Base-by-base conservation (phyloP, 164 flowering plant genomes). In the Magnolia sinica region DNA sequence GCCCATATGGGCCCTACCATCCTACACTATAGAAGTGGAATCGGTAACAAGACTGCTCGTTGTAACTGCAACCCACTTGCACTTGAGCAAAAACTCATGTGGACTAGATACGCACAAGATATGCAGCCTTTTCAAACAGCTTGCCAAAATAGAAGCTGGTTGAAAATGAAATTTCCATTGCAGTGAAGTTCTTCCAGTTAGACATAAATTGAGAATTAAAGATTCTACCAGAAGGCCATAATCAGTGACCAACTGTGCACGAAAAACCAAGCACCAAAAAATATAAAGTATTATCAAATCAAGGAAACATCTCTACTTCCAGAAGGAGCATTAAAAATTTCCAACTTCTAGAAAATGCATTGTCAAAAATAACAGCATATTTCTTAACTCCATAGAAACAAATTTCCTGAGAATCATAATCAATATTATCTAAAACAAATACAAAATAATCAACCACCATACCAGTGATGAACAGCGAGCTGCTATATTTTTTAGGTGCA, bases 401-500 rank as follows among this genome's bases (percentile, higher is more conserved):
- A 29, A 29, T 27, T 16, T 11, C 29, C 2, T 37, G 50, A 31
- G 71, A 16, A 68, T 68, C 31, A 31, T 19, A 68, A 16, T 31
- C n/a, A 68, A 24, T 24, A 29, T 37, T 10, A 4, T 20, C 51
- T 27, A 19, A 23, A 55, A 31, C 6, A 61, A 64, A 49, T 31
- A 73, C 8, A 71, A 58, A 31, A 50, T 31, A 63, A 16, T n/a
- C 24, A 65, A 66, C 58, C 8, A 31, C 1, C 86, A 75, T 91
- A 96, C 99, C 94, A 91, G 78, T 74, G 99, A 89, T 64, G 99
- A 89, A 81, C 88, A 88, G 75, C 74, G 82, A 4, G 83, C 79
- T 73, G 89, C 89, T 72, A 96, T 66, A 77, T 79, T 82, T 63
- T 89, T 88, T 45, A 96, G 90, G 65, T 89, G 84, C 71, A 89